Evolutionary conservation across 2,329 filamentous ascomycete species (phyloP), one percentile per base, ranked within the genome.

Genomic region (Fusarium avenaceum): DNA sequence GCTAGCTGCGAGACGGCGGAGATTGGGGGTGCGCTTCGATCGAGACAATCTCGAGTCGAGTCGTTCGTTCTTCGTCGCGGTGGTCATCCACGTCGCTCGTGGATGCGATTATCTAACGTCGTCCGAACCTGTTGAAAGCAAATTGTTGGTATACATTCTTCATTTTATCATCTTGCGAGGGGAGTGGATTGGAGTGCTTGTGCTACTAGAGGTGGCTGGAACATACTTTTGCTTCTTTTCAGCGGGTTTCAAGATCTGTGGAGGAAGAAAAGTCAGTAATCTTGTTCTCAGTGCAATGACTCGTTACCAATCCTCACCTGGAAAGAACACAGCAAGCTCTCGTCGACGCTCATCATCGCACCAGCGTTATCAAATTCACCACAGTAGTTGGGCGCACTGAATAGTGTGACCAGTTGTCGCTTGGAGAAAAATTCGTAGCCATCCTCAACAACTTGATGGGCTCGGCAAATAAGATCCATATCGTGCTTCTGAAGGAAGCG

Each of bases 141-240:
- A 87, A 70, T 62, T 65, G 86, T 90, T 92, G 85, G 90, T 85
- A 90, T 88, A 71, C 70, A 74, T 64, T 69, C 52, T 72, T 72
- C 61, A 75, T 54, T 58, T 58, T 42, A 67, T 74, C 52, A 70
- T 65, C 47, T 69, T 72, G 59, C 52, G 50, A 28, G 59, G 72
- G 69, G 72, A 65, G 65, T 59, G 67, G 67, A 53, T 63, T 67
- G 72, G 66, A 67, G 71, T 73, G 69, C 69, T 71, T 66, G 66
- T 62, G 84, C 87, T 86, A 84, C 87, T 89, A 82, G 91, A 86
- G 84, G 87, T 86, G 84, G 86, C 86, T 84, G 89, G 87, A 80
- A 96, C 94, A 87, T 97, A 98, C 94, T 98, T 98, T 93, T 97
- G 95, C 91, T 99, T 99, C 91, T 99, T 99, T 89, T 99, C 96